phyloP scores from a whole-genome alignment of 768 basidiomycete genomes.

The Calocybe indica region DNA sequence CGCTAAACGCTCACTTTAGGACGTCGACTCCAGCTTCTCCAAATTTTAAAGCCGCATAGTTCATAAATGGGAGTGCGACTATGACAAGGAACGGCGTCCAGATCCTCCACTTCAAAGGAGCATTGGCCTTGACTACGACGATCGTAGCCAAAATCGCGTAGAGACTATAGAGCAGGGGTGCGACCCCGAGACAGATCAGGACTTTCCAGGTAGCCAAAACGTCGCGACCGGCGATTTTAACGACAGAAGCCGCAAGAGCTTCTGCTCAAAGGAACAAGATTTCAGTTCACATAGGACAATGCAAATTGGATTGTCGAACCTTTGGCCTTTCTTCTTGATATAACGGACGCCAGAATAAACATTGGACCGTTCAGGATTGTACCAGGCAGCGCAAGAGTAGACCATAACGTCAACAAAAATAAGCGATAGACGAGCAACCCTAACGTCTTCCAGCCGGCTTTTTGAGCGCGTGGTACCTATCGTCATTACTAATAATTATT shows the following conservation, averaged over 20 bases:
- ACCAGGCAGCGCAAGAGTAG: constrained; percentile 82
- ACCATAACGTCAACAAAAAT: constrained; percentile 74
- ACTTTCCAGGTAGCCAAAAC: constrained; percentile 99
- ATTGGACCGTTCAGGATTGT: constrained; percentile 90
- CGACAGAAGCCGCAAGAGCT: constrained; percentile 90
- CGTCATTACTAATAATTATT: not conserved
- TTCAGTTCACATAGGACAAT: not conserved
- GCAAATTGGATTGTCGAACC: constrained; percentile 33
- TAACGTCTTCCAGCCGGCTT: constrained; percentile 81
- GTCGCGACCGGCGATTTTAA: constrained; percentile 94
- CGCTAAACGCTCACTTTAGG: constrained; percentile 60
- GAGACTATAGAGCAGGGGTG: constrained; percentile 78
- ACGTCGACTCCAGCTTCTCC: constrained; percentile 98
- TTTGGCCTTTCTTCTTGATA: constrained; percentile 86
- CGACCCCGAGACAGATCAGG: constrained; percentile 85
- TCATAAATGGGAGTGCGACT: constrained; percentile 76
- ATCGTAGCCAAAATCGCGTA: constrained; percentile 79
- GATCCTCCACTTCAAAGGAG: constrained; percentile 56
- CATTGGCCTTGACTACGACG: constrained; percentile 61
- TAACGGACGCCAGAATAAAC: constrained; percentile 83
- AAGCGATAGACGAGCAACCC: constrained; percentile 81
- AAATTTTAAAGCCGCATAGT: constrained; percentile 91
- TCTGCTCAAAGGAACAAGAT: constrained; percentile 40
- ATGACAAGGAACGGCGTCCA: constrained; percentile 77
- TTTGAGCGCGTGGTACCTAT: constrained; percentile 83